Evolutionary conservation across 2,329 filamentous ascomycete genomes (phyloP).

Genomic region (Trichoderma oligosporum): DNA sequence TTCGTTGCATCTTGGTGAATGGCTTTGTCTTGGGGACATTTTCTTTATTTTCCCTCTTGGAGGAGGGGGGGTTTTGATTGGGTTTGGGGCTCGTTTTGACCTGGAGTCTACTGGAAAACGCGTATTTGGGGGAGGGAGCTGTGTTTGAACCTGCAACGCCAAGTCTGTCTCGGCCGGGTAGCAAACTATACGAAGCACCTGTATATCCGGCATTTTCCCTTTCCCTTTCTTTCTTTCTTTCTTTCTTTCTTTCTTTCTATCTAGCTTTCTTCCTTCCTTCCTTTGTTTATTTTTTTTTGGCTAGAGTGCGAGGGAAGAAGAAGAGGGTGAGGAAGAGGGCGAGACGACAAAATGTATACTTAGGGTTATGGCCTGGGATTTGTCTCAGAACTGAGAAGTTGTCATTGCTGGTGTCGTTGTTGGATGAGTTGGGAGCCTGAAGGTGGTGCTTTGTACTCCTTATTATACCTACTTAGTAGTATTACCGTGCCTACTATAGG

Average conservation of each 20-base stretch:
- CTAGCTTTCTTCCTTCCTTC: background rate
- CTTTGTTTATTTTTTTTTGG: background rate
- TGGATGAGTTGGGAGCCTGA: background rate
- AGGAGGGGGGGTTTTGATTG: constrained; percentile 1
- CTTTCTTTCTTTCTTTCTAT: background rate
- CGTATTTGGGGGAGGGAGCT: constrained; percentile 7
- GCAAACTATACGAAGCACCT: constrained; percentile 20
- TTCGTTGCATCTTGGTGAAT: background rate
- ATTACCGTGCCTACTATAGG: too few relatives aligned
- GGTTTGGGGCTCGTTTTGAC: constrained; percentile 8
- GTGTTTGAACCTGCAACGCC: constrained; percentile 13
- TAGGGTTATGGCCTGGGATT: background rate
- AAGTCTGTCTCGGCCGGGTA: constrained; percentile 15
- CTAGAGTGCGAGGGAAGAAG: constrained; percentile 1
- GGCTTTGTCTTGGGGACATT: constrained; percentile 1
- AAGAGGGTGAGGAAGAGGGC: background rate
- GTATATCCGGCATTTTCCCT: constrained; percentile 14
- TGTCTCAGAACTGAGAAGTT: background rate
- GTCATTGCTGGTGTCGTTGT: background rate
- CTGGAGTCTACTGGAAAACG: constrained; percentile 18
- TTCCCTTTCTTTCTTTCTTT: background rate
- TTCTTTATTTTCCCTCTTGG: constrained; percentile 9
- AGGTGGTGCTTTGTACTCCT: constrained; percentile 3
- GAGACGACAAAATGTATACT: background rate
- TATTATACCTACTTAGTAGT: constrained; percentile 9